Evolutionary conservation across 1,139 yeast species (phyloP), one percentile per base, ranked within the genome.

Genomic region (Geotrichum fermentans): DNA sequence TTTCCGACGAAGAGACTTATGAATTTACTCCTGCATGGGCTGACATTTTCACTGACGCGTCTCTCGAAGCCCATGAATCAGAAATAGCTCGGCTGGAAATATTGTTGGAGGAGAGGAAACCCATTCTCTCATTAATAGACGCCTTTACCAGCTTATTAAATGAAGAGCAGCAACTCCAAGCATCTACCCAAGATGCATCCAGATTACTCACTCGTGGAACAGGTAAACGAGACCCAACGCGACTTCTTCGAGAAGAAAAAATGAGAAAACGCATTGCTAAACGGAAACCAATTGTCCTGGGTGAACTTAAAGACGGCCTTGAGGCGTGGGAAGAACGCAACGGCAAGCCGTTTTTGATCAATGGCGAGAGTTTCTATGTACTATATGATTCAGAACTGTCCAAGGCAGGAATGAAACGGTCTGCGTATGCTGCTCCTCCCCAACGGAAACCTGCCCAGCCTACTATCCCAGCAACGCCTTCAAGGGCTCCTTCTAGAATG

Each of bases 141-240:
- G 78, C 77, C 48, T 75, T 85, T 55, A 70, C 74, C 43, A 75
- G 73, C 6, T 65, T 90, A 16, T 66, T 80, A 33, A 67, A 71
- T 18, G 95, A 88, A 58, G 83, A 83, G 56, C 61, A 66, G 3
- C 78, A 78, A 45, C 72, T 92, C 36, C 80, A 74, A 41, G 83
- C 80, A 55, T 80, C 94, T 4, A 77, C 86, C 1, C 83, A 80
- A 58, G 95, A 92, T 62, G 82, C 96, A 0, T 81, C 94, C 0
- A 73, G 97, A 54, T 71, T 90, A 38, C 69, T 85, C 46, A 78
- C 85, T 54, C 79, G 86, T 59, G 84, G 92, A 2, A 54, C 55
- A 8, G 70, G 63, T 7, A 57, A 57, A 11, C 58, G 67, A 1
- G 71, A 67, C 2, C 90, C 94, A 56, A 82, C 82, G 53, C 82